Percentiles rank a stretch among this genome's conserved stretches.
Evolutionary conservation across 2,329 filamentous ascomycete species (phyloP).

Genomic region (Fusarium sp.): DNA sequence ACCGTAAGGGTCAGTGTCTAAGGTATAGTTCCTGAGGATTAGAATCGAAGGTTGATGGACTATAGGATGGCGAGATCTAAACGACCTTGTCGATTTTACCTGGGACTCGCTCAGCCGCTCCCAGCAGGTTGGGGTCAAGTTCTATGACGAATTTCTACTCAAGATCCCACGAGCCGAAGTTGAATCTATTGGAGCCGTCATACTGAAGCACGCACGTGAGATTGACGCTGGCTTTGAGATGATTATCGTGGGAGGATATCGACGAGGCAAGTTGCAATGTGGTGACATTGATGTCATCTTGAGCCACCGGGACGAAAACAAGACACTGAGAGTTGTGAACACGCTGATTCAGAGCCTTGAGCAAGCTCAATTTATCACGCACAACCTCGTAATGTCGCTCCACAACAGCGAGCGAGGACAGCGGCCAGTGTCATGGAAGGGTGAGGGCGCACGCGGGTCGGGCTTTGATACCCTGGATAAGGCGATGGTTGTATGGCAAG

Average conservation of each 20-base stretch:
- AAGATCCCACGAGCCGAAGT: slow-evolving; percentile 81
- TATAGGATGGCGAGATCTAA: slow-evolving; percentile 80
- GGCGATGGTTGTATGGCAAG: slow-evolving; percentile 91
- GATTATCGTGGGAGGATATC: slow-evolving; percentile 82
- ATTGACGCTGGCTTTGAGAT: slow-evolving; percentile 68
- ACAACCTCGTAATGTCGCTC: slow-evolving; percentile 79
- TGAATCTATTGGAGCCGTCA: slow-evolving; percentile 71
- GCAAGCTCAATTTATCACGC: slow-evolving; percentile 77
- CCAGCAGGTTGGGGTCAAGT: slow-evolving; percentile 95
- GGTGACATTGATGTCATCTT: slow-evolving; percentile 91
- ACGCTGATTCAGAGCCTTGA: slow-evolving; percentile 81
- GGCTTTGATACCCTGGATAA: slow-evolving; percentile 94
- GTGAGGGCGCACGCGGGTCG: slow-evolving; percentile 54
- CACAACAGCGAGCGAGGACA: slow-evolving; percentile 81
- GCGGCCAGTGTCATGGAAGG: slow-evolving; percentile 65
- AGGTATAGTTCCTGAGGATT: background rate
- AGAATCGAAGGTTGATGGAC: slow-evolving; percentile 4
- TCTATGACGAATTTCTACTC: slow-evolving; percentile 84
- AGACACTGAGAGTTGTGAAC: slow-evolving; percentile 77
- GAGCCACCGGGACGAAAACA: slow-evolving; percentile 77
- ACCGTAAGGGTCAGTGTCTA: slow-evolving; percentile 65
- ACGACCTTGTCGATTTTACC: slow-evolving; percentile 86
- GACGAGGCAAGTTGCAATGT: slow-evolving; percentile 78
- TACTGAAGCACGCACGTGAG: slow-evolving; percentile 75
- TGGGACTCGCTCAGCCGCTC: slow-evolving; percentile 81